These are phyloP conservation scores for Arthrinium puccinioides DNA, from an alignment of 2,329 filamentous ascomycete species.

Conservation along the genomic window DNA sequence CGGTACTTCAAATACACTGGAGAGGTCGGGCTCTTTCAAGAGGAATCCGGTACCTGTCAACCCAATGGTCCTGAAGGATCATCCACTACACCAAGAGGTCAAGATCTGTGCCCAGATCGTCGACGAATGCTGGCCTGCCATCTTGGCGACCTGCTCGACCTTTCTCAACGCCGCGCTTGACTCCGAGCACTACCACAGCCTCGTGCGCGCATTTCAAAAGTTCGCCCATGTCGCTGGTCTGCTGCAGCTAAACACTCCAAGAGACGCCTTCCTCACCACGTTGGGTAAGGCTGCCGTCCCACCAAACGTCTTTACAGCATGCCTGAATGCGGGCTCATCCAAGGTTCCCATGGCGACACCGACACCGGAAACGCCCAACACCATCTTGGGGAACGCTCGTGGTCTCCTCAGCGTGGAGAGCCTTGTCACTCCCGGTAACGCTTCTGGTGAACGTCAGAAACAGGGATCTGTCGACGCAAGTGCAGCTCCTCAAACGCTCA, in stretches of 20 bases:
- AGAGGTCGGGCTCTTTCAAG: slow-evolving; percentile 61
- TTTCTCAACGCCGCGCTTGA: slow-evolving; percentile 90
- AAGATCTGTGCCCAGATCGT: slow-evolving; percentile 75
- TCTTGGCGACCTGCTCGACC: slow-evolving; percentile 89
- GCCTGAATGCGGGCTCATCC: slow-evolving; percentile 40
- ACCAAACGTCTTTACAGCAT: slow-evolving; percentile 62
- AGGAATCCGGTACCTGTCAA: slow-evolving; percentile 77
- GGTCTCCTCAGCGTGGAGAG: slow-evolving; percentile 69
- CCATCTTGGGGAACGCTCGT: slow-evolving; percentile 64
- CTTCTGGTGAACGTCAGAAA: slow-evolving; percentile 50
- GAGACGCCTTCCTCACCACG: slow-evolving; percentile 92
- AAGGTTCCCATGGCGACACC: slow-evolving; percentile 37
- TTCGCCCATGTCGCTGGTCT: slow-evolving; percentile 92
- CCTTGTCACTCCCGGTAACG: slow-evolving; percentile 51
- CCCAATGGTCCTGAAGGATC: slow-evolving; percentile 67
- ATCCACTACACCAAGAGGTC: slow-evolving; percentile 64
- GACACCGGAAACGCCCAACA: slow-evolving; percentile 41
- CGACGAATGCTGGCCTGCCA: slow-evolving; percentile 89
- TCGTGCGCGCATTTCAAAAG: slow-evolving; percentile 90
- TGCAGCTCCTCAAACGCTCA: slow-evolving; percentile 48
- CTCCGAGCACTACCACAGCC: slow-evolving; percentile 84
- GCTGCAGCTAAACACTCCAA: slow-evolving; percentile 72
- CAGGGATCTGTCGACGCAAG: slow-evolving; percentile 50
- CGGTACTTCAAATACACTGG: slow-evolving; percentile 28
- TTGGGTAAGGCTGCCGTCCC: slow-evolving; percentile 90